A percentile compares a stretch with the other conserved stretches of the same genome.
phyloP scores from a whole-genome alignment of 129 eudicot species.

The Flaveria brownii region DNA sequence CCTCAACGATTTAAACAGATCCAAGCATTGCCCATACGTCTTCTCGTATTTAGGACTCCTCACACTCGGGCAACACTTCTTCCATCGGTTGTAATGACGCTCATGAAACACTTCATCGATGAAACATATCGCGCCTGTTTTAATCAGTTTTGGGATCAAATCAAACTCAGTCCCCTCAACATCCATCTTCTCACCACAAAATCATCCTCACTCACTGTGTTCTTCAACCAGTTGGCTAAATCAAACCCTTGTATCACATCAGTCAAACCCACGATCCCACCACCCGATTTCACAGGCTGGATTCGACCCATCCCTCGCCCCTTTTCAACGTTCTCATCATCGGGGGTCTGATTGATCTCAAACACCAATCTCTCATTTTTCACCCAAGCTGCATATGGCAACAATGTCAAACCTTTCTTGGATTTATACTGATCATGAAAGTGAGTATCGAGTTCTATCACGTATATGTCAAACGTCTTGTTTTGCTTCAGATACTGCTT shows the following conservation, averaged over 20 bases:
- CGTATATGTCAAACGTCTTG: constrained; percentile 77
- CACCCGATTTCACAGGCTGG: constrained; percentile 59
- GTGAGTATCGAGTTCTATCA: constrained; percentile 76
- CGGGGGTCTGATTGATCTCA: constrained; percentile 76
- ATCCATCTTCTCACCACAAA: constrained; percentile 98
- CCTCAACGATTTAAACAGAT: constrained; percentile 72
- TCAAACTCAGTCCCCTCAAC: constrained; percentile 98
- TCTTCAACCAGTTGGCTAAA: constrained; percentile 85
- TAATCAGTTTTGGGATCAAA: constrained; percentile 74
- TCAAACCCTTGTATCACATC: constrained; percentile 88
- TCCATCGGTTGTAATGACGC: constrained; percentile 97
- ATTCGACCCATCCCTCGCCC: constrained; percentile 98
- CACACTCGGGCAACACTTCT: constrained; percentile 91
- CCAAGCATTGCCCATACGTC: constrained; percentile 75
- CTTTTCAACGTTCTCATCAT: constrained; percentile 51
- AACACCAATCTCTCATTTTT: constrained; percentile 78
- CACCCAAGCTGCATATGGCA: constrained; percentile 97
- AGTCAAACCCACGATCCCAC: constrained; percentile 48
- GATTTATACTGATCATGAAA: constrained; percentile 59
- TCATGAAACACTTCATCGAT: constrained; percentile 92
- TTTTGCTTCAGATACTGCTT: constrained; percentile 93
- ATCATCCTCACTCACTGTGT: constrained; percentile 59
- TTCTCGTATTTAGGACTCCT: constrained; percentile 76
- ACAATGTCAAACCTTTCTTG: constrained; percentile 70
- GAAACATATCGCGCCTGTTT: constrained; percentile 89